Conservation (phyloP, 495 filamentous ascomycete genomes). For the Aspergillus mulundensis region DNA sequence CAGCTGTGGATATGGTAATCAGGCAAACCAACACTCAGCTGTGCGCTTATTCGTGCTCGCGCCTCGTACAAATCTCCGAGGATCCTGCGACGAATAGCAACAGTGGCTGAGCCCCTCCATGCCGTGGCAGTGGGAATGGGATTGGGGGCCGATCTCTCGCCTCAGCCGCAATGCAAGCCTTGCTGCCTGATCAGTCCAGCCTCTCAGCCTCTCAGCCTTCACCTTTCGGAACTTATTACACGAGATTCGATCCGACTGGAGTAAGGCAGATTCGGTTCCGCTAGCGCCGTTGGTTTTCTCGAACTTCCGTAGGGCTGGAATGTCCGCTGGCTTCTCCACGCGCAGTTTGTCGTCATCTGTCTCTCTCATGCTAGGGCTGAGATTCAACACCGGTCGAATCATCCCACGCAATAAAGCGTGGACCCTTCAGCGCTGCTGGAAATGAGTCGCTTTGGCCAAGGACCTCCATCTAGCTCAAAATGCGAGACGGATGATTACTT, state of each 20-base stretch:
- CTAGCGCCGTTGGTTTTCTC: not conserved
- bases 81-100: not conserved
- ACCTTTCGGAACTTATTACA: not conserved
- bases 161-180: not conserved
- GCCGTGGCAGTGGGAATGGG: not conserved
- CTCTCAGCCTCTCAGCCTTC: not conserved
- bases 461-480: no score
- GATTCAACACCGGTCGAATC: not conserved
- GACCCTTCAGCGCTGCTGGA: not conserved
- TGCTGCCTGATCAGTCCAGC: not conserved
- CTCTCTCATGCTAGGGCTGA: not conserved
- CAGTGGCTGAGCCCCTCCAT: not conserved
- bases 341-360: not conserved
- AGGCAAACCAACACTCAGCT: not conserved
- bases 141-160: conserved; percentile 1
- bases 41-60: not conserved
- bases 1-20: not conserved
- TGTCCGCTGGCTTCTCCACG: not conserved
- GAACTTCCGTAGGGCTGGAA: not conserved
- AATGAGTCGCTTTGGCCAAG: no score
- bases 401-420: no score
- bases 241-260: not conserved
- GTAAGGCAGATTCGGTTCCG: not conserved
- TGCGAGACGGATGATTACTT: no score
- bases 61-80: not conserved